Evolutionary conservation across 2,329 filamentous ascomycete genomes (phyloP), one percentile per base, ranked within the genome.

Genomic region (Fusarium kyushuense): DNA sequence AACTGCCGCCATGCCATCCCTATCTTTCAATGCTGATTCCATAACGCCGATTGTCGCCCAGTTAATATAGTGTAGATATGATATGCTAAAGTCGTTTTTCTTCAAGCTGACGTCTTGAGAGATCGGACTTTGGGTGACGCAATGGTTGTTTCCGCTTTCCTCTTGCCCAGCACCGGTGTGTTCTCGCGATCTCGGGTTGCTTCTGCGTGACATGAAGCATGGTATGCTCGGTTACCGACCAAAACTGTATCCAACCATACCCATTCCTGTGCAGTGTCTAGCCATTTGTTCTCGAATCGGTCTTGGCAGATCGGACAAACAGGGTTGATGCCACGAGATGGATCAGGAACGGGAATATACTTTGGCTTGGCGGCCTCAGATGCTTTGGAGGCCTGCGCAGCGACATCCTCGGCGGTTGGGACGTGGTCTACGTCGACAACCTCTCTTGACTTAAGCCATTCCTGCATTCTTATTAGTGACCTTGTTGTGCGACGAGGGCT

Each of bases 261-360:
- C 87, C 94, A 98, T 75, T 99, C 95, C 79, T 98, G 94, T 19
- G 92, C 92, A 66, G 96, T 93, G 72, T 96, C 93, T 9, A 95
- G 89, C 91, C 94, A 98, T 69, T 92, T 91, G 69, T 92, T 93
- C 80, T 96, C 92, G 73, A 99, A 98, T 70, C 92, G 91, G 77
- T 99, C 96, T 78, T 97, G 94, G 78, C 96, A 98, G 72, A 99
- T 97, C 3, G 94, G 93, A 75, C 96, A 99, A 2, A 92, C 86
- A 17, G 88, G 91, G 75, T 93, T 94, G 60, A 90, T 87, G 27
- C 92, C 84, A 27, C 88, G 86, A 19, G 89, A 86, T 69, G 95
- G 91, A 51, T 94, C 92, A 0, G 95, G 96, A 2, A 96, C 94
- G 4, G 90, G 88, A 14, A 99, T 91, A 76, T 92, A 97, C 72